A percentile compares a stretch with the other conserved stretches of the same genome.
Evolutionary conservation across 352 stramenopile genomes (phyloP).

Genomic region (Phytophthora citricola): DNA sequence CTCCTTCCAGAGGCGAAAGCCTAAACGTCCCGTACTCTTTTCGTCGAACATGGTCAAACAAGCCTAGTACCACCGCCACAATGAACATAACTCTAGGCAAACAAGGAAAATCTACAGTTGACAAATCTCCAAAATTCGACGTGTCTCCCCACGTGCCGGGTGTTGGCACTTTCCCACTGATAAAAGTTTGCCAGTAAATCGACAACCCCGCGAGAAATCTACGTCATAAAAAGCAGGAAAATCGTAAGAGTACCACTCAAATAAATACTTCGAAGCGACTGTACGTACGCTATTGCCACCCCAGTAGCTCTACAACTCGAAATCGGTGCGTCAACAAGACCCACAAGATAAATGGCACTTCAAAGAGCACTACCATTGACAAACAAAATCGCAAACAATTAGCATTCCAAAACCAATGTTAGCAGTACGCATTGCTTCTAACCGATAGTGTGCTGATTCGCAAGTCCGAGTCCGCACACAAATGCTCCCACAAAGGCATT

Average conservation of each 20-base stretch:
- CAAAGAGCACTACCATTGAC: slow-evolving; percentile 76
- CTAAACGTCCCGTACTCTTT: slow-evolving; percentile 93
- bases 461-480: slow-evolving; percentile 88
- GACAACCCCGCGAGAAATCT: slow-evolving; percentile 48
- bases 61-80: slow-evolving; percentile 15
- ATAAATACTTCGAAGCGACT: neutral
- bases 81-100: neutral
- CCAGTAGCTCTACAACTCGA: slow-evolving; percentile 21
- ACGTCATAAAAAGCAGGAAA: neutral
- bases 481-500: slow-evolving; percentile 72
- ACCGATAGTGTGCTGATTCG: slow-evolving; percentile 94
- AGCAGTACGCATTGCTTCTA: neutral
- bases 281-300: slow-evolving; percentile 36
- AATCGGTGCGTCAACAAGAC: slow-evolving; percentile 45
- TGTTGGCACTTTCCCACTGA: slow-evolving; percentile 36
- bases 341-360: slow-evolving; percentile 78
- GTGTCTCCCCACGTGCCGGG: slow-evolving; percentile 93
- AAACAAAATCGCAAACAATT: neutral
- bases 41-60: slow-evolving; percentile 75
- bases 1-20: slow-evolving; percentile 76
- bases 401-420: neutral
- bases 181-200: slow-evolving; percentile 41
- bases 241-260: neutral
- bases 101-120: neutral
- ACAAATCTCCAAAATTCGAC: slow-evolving; percentile 65